A percentile compares a stretch with the other conserved stretches of the same genome.
These are phyloP conservation scores for Chrysoporthe austroafricana DNA, from an alignment of 2,329 filamentous ascomycete species.

Conservation along the genomic window DNA sequence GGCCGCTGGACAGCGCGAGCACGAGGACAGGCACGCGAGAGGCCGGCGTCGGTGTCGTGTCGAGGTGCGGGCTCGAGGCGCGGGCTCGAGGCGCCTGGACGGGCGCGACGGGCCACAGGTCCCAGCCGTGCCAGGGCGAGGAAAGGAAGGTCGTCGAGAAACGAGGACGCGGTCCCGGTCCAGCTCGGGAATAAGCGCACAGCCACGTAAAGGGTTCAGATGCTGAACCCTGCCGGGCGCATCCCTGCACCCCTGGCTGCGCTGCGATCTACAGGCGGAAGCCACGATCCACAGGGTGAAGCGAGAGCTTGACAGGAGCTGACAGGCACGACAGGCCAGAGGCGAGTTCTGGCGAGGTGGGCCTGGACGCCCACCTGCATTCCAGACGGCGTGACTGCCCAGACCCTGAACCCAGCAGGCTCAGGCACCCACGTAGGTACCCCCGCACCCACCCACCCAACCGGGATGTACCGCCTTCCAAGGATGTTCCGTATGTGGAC, in stretches of 20 bases:
- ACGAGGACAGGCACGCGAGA: too few relatives aligned
- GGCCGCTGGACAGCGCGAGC: too few relatives aligned
- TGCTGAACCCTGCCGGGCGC: background rate
- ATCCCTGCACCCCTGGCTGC: background rate
- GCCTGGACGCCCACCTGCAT: background rate
- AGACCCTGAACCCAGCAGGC: background rate
- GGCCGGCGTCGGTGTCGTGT: background rate
- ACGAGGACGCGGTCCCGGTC: background rate
- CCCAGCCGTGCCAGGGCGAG: too few relatives aligned
- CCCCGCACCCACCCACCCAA: background rate
- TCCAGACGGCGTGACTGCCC: background rate
- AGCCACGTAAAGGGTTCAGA: background rate
- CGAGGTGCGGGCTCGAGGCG: background rate
- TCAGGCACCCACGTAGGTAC: background rate
- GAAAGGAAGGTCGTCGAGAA: background rate
- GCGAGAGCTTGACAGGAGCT: background rate
- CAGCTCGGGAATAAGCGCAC: background rate
- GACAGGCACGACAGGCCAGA: background rate
- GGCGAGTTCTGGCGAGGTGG: background rate
- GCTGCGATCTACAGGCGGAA: background rate
- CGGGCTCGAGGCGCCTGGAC: too few relatives aligned
- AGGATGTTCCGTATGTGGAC: background rate
- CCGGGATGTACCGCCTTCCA: conserved; percentile 4
- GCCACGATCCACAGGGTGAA: too few relatives aligned
- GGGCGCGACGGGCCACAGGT: too few relatives aligned